A percentile compares a stretch with the other conserved stretches of the same genome.
Conservation (phyloP, 768 basidiomycete species). For the Strobilomyces dryophilus region DNA sequence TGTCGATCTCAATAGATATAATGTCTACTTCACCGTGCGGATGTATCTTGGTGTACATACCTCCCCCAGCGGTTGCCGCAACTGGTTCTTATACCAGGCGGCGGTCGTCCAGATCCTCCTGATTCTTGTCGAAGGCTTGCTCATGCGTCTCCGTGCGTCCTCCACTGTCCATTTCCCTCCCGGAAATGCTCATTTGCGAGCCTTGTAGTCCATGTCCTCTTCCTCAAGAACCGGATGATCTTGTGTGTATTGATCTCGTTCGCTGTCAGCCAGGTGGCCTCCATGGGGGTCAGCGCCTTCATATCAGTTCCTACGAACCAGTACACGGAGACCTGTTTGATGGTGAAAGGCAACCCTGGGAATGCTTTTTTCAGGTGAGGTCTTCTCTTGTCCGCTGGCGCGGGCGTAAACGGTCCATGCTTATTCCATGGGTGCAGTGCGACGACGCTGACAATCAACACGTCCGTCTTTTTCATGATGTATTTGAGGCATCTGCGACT, state of each 20-base stretch:
- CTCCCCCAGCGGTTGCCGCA: conserved; percentile 4
- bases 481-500: conserved; percentile 16
- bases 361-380: conserved; percentile 19
- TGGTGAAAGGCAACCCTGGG: conserved; percentile 8
- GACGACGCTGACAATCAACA: conserved; percentile 16
- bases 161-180: not conserved
- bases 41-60: conserved; percentile 14
- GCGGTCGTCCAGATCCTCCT: conserved; percentile 12
- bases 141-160: conserved; percentile 20
- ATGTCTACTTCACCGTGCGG: conserved; percentile 18
- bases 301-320: conserved; percentile 4
- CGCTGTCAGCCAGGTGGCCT: conserved; percentile 5
- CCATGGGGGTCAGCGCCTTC: conserved; percentile 18
- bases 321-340: conserved; percentile 16
- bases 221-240: conserved; percentile 6
- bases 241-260: conserved; percentile 7
- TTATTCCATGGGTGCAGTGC: conserved; percentile 1
- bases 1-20: conserved; percentile 12
- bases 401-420: not conserved
- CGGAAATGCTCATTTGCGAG: not conserved
- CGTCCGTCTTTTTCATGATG: conserved; percentile 16
- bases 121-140: conserved; percentile 2
- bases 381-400: not conserved
- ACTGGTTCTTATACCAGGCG: conserved; percentile 20
- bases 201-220: conserved; percentile 18